Evolutionary conservation across 129 eudicot species (phyloP), one percentile per base, ranked within the genome.

Genomic region (Saposhnikovia divaricata): DNA sequence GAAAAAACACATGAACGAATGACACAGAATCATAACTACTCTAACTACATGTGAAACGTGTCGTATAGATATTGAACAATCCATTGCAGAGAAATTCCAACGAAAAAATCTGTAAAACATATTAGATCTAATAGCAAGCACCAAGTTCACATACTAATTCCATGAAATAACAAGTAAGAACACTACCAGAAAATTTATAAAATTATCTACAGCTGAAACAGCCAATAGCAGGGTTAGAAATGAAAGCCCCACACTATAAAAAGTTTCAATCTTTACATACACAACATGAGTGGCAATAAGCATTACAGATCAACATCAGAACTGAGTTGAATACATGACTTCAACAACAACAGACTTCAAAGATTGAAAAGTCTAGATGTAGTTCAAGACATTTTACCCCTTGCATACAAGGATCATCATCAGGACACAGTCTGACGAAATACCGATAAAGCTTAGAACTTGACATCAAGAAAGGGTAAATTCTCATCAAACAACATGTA

Each of bases 401-500:
- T 27, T n/a, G 77, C 77, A 74, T 74, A 74, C 23, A 45, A 74
- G 28, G 78, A 74, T 75, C 25, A 75, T 11, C 61, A 46, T 13
- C 43, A 61, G 23, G 69, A 80, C 69, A 63, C 80, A 72, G 77
- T 61, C 85, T 73, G 45, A 76, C 79, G 77, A 80, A 46, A 79
- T 63, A 79, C 79, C 79, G 79, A 79, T 76, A 76, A 85, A 65
- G 78, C 65, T 84, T 57, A 68, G 77, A 78, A 73, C 39, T 31
- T 80, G 74, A 70, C 48, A n/a, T 21, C 79, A 82, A 75, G 78
- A 77, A 80, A 69, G 77, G 48, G 82, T 75, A 80, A 85, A 42
- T 70, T 81, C 89, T 86, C 89, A 77, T 90, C 84, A 80, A 79
- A 79, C 87, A 82, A 80, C 82, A 76, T 53, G 43, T 78, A 61